phyloP scores from a whole-genome alignment of 1,139 yeast genomes.

The Sugiyamaella sp. region DNA sequence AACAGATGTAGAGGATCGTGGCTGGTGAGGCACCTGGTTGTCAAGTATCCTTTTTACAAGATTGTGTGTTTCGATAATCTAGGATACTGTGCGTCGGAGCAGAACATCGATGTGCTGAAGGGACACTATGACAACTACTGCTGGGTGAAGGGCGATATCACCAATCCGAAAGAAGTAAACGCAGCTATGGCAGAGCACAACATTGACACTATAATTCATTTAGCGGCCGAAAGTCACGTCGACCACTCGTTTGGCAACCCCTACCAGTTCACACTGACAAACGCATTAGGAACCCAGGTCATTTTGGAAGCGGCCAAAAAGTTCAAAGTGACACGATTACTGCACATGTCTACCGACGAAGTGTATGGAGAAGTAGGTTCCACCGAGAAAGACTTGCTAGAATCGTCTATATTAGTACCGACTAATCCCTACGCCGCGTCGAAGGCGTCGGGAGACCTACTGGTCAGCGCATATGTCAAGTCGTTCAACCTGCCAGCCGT shows the following conservation, averaged over 20 bases:
- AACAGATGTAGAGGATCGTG: constrained; percentile 42
- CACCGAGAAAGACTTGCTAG: constrained; percentile 42
- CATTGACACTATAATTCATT: constrained; percentile 50
- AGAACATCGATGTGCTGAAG: constrained; percentile 34
- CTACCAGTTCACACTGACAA: constrained; percentile 51
- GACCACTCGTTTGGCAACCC: constrained; percentile 57
- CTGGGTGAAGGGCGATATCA: constrained; percentile 48
- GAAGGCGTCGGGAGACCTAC: constrained; percentile 59
- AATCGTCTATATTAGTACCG: constrained; percentile 49
- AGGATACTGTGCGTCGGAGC: constrained; percentile 42
- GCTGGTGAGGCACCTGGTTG: constrained; percentile 48
- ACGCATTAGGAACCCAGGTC: constrained; percentile 55
- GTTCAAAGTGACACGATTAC: constrained; percentile 38
- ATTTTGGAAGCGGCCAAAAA: constrained; percentile 50
- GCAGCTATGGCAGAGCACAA: constrained; percentile 33
- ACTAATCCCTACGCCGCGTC: constrained; percentile 65
- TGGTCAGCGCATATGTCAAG: constrained; percentile 51
- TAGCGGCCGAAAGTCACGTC: constrained; percentile 65
- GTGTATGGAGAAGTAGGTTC: constrained; percentile 54
- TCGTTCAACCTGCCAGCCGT: constrained; percentile 52
- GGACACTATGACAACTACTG: constrained; percentile 34
- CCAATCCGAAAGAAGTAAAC: constrained; percentile 37
- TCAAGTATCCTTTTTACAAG: constrained; percentile 45
- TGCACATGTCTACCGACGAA: constrained; percentile 65
- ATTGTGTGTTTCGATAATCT: constrained; percentile 56